Evolutionary conservation across 176 grass and related monocot genomes (phyloP).

Genomic region (Avena eriantha): DNA sequence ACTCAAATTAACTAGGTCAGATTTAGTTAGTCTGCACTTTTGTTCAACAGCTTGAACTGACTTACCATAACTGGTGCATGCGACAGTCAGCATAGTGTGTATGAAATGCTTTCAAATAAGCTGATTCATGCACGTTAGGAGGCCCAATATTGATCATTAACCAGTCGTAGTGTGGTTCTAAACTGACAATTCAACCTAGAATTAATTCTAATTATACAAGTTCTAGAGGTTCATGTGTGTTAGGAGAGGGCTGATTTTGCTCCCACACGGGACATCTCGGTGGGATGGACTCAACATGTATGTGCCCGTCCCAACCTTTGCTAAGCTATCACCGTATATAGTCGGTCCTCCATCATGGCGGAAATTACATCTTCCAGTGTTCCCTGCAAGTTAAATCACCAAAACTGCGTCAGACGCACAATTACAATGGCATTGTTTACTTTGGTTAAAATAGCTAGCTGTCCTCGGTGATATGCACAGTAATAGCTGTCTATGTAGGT

Average conservation of each 20-base stretch:
- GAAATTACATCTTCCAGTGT: conserved; percentile 57
- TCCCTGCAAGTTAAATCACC: conserved; percentile 43
- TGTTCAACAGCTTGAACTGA: too few species aligned
- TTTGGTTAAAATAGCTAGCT: not conserved
- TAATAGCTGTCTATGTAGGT: not conserved
- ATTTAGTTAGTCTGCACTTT: too few species aligned
- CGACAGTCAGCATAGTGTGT: too few species aligned
- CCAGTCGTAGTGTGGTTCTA: not conserved
- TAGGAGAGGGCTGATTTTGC: not conserved
- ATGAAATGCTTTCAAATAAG: too few species aligned
- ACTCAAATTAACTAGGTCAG: too few species aligned
- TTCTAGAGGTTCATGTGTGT: not conserved
- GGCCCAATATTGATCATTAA: too few species aligned
- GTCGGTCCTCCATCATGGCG: conserved; percentile 52
- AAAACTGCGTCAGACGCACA: not conserved
- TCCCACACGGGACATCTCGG: not conserved
- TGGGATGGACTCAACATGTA: conserved; percentile 1
- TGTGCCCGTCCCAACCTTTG: not conserved
- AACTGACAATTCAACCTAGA: not conserved
- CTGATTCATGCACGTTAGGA: too few species aligned
- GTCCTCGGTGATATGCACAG: not conserved
- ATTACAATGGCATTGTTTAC: not conserved
- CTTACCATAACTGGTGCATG: too few species aligned
- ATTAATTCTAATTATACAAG: not conserved
- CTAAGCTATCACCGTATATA: conserved; percentile 46